Evolutionary conservation across 2,329 filamentous ascomycete species (phyloP), one percentile per base, ranked within the genome.

Genomic region (Ophiostoma angusticollis): DNA sequence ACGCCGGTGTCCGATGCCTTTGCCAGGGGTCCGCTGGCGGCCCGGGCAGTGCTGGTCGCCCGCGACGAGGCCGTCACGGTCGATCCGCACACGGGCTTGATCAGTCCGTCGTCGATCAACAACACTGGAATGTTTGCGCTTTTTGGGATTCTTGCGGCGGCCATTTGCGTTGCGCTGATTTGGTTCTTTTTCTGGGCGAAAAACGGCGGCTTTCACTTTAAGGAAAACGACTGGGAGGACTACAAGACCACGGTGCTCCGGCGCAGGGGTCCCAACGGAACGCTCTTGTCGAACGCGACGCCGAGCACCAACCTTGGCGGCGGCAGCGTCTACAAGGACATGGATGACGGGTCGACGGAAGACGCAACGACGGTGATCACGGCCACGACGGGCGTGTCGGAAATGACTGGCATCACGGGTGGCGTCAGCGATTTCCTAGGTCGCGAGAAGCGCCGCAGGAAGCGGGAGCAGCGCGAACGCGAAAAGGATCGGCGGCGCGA

Each of bases 171-270:
- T 4, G 72, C 68, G 0, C 74, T 70, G 18, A 85, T 96, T 54
- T 98, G 91, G 87, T 95, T 98, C 71, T 96, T 98, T 72, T 93
- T 93, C 70, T 93, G 84, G 82, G 89, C 89, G 41, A 89, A 83
- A 62, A 94, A 96, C 51, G 91, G 91, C 45, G 91, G 91, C 12
- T 95, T 96, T 64, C 66, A 82, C 47, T 96, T 86, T 69, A 72
- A 72, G 33, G 65, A 93, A 46, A 69, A 75, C 25, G 91, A 98
- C 60, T 98, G 91, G 89, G 89, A 96, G 6, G 91, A 98, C 54
- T 98, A 98, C 74, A 96, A 96, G 58, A 80, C 82, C 1, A 95
- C 89, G 0, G 91, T 98, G 2, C 62, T 98, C 32, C 74, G 91
- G 30, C 81, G 87, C 38, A 86, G 81, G 53, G 87, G 86, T 1